Evolutionary conservation across 1,284 basidiomycete genomes (phyloP).

Genomic region (Chalciporus sp.): DNA sequence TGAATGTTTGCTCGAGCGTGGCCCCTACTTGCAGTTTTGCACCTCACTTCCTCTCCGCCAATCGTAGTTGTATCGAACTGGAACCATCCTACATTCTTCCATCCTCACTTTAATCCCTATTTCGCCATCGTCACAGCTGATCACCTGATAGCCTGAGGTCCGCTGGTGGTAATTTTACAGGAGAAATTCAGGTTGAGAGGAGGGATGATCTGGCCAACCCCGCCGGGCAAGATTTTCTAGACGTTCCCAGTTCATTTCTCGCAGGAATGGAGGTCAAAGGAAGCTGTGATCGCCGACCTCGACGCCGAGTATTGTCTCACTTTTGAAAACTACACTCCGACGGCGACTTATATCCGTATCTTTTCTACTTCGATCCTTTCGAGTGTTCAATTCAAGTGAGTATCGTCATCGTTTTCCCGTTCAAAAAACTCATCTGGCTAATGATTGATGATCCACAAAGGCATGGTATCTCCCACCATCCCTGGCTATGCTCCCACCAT

Average conservation of each 20-base stretch:
- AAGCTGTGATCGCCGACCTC: slow-evolving; percentile 18
- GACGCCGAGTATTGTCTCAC: slow-evolving; percentile 17
- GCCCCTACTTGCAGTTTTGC: neutral
- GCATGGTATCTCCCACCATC: slow-evolving; percentile 19
- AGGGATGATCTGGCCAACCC: slow-evolving; percentile 4
- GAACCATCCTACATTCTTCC: slow-evolving; percentile 19
- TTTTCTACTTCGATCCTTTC: slow-evolving; percentile 29
- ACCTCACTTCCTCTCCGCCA: neutral
- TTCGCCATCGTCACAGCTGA: slow-evolving; percentile 6
- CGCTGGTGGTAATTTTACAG: slow-evolving; percentile 11
- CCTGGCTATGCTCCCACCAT: slow-evolving; percentile 10
- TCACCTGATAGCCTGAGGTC: slow-evolving; percentile 5
- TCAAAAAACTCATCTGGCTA: too few relatives aligned
- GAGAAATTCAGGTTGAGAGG: slow-evolving; percentile 11
- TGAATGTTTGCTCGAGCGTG: slow-evolving; percentile 13
- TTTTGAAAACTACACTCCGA: slow-evolving; percentile 22
- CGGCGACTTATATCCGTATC: slow-evolving; percentile 24
- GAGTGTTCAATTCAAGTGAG: slow-evolving; percentile 23
- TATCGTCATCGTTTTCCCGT: too few relatives aligned
- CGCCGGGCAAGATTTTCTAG: slow-evolving; percentile 13
- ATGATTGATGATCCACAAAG: slow-evolving; percentile 10
- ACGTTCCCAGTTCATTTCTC: neutral
- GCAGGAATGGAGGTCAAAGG: slow-evolving; percentile 7
- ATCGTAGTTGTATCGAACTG: slow-evolving; percentile 19
- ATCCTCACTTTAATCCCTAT: neutral